Conservation (phyloP, 2,329 filamentous ascomycete species). For the Fusarium newnesense region DNA sequence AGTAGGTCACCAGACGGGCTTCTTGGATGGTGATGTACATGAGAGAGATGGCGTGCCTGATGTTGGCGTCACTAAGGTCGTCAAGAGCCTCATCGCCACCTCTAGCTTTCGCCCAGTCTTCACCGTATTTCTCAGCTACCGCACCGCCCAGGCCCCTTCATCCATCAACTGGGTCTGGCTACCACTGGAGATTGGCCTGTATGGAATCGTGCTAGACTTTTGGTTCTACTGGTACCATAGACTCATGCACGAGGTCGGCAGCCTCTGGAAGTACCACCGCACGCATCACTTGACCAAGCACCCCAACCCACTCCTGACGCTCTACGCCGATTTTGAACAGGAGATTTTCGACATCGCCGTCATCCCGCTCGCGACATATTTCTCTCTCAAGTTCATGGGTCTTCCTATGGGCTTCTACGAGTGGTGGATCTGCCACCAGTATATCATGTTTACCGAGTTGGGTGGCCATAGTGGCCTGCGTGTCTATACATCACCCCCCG, state of each 20-base stretch:
- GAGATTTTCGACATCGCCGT: slow-evolving; percentile 22
- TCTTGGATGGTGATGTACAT: background rate
- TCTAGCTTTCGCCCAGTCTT: background rate
- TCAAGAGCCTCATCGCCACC: background rate
- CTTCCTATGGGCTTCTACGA: slow-evolving; percentile 20
- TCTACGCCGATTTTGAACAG: slow-evolving; percentile 21
- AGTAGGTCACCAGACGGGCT: background rate
- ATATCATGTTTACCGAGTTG: slow-evolving; percentile 16
- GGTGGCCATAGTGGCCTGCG: slow-evolving; percentile 17
- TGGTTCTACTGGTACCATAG: slow-evolving; percentile 28
- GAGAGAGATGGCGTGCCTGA: background rate
- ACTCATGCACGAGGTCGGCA: slow-evolving; percentile 18
- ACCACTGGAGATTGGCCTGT: slow-evolving; percentile 2
- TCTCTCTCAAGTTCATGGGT: background rate
- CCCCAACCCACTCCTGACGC: slow-evolving; percentile 12
- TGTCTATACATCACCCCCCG: background rate
- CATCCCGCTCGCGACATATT: background rate
- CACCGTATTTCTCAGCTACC: background rate
- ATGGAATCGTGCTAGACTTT: slow-evolving; percentile 20
- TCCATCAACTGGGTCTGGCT: slow-evolving; percentile 1
- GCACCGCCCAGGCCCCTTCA: background rate
- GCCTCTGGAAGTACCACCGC: slow-evolving; percentile 23
- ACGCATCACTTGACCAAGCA: slow-evolving; percentile 25
- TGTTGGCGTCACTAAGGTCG: background rate
- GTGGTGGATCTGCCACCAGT: slow-evolving; percentile 28